Evolutionary conservation across 1,284 basidiomycete species (phyloP).

Genomic region (Wallemia mellicola): DNA sequence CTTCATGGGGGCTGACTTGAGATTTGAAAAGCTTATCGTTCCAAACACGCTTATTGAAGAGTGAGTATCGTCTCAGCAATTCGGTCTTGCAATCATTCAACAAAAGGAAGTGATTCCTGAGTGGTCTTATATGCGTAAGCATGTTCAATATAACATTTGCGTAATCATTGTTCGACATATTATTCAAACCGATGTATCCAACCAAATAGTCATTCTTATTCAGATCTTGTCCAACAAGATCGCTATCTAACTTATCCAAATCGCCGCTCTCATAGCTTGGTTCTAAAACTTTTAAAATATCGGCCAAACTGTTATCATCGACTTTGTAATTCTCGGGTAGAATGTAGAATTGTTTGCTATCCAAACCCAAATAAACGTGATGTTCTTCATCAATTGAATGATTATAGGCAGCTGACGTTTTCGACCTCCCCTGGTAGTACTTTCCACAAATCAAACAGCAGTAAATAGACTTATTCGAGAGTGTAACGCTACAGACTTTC

Average conservation of each 20-base stretch:
- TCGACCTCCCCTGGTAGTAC: constrained; percentile 90
- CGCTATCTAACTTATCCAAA: background rate
- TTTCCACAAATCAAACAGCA: constrained; percentile 94
- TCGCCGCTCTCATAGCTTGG: constrained; percentile 31
- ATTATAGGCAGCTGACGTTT: constrained; percentile 73
- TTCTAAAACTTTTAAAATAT: constrained; percentile 67
- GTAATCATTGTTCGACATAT: constrained; percentile 88
- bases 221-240: constrained; percentile 35
- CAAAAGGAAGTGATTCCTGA: constrained; percentile 51
- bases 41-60: constrained; percentile 74
- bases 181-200: constrained; percentile 87
- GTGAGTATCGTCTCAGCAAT: constrained; percentile 55
- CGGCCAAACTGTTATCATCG: constrained; percentile 74
- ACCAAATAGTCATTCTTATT: constrained; percentile 51
- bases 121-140: constrained; percentile 60
- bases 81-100: constrained; percentile 39
- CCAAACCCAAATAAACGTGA: constrained; percentile 88
- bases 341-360: constrained; percentile 83
- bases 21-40: constrained; percentile 85
- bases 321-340: constrained; percentile 94
- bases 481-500: constrained; percentile 83
- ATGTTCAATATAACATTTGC: constrained; percentile 91
- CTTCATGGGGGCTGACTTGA: constrained; percentile 93
- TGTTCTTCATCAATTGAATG: constrained; percentile 95
- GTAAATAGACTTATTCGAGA: constrained; percentile 90